phyloP scores from a whole-genome alignment of 164 flowering plant species.

The Umbilicus rupestris region DNA sequence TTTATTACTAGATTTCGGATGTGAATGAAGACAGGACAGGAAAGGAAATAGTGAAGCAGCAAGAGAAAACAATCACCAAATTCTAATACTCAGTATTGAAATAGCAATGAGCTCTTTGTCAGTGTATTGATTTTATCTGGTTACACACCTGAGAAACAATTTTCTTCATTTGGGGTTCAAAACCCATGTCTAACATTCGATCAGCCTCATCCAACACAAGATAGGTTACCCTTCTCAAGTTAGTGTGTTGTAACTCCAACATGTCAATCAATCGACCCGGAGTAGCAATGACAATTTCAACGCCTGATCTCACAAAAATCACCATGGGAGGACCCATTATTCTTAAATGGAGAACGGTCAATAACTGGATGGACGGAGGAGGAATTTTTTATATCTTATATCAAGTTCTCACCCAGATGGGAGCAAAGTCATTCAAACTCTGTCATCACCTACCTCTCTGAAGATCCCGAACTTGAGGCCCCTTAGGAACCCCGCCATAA shows the following conservation, averaged over 20 bases:
- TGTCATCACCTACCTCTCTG: constrained; percentile 71
- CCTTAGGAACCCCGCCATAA: constrained; percentile 99
- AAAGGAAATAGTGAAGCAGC: neutral
- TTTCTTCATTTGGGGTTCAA: constrained; percentile 89
- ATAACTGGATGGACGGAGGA: neutral
- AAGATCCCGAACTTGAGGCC: constrained; percentile 99
- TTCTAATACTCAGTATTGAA: too few relatives aligned
- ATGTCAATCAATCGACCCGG: constrained; percentile 99
- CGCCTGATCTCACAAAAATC: constrained; percentile 40
- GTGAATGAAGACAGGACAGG: neutral
- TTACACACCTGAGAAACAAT: constrained; percentile 60
- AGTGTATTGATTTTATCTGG: neutral
- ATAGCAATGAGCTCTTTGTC: neutral
- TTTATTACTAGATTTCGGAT: neutral
- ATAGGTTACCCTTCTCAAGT: constrained; percentile 92
- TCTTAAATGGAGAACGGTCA: neutral
- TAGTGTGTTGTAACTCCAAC: constrained; percentile 92
- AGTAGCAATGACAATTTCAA: constrained; percentile 96
- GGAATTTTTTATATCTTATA: neutral
- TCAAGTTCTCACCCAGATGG: constrained; percentile 9
- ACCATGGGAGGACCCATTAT: neutral
- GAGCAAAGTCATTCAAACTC: constrained; percentile 25
- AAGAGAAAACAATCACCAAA: too few relatives aligned
- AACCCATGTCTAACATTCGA: constrained; percentile 98
- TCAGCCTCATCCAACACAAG: constrained; percentile 99